A percentile compares a stretch with the other conserved stretches of the same genome.
Conservation (phyloP, 2,329 filamentous ascomycete genomes). For the Microsporum ferrugineum region DNA sequence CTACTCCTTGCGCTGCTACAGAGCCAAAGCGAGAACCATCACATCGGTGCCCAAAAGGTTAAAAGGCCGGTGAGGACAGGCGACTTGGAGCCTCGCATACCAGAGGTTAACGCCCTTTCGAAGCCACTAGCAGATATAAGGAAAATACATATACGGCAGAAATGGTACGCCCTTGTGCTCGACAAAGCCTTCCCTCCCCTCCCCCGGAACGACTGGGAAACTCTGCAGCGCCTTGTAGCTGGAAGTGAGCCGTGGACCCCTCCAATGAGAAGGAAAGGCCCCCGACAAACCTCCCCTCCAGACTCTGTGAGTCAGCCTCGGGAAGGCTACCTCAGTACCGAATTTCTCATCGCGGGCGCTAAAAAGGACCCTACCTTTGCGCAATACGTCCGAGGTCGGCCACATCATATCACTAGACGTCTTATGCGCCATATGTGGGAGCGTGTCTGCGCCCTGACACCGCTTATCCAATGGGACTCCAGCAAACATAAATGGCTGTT, state of each 20-base stretch:
- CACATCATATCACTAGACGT: conserved; percentile 30
- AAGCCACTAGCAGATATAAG: conserved; percentile 23
- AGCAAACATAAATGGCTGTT: conserved; percentile 19
- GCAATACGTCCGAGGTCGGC: conserved; percentile 26
- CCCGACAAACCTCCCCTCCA: neutral
- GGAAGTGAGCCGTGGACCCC: conserved; percentile 24
- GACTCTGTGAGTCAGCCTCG: neutral
- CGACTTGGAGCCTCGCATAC: conserved; percentile 21
- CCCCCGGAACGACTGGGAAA: conserved; percentile 26
- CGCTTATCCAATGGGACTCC: conserved; percentile 20
- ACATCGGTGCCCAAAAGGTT: conserved; percentile 19
- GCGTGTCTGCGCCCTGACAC: conserved; percentile 26
- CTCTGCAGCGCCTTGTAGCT: conserved; percentile 25
- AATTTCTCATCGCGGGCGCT: conserved; percentile 28
- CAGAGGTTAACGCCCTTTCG: conserved; percentile 28
- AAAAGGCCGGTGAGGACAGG: conserved; percentile 8
- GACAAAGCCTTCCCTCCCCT: conserved; percentile 29
- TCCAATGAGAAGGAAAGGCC: conserved; percentile 19
- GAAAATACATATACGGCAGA: conserved; percentile 24
- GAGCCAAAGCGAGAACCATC: conserved; percentile 10
- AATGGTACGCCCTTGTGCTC: conserved; percentile 28
- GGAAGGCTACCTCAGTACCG: conserved; percentile 15
- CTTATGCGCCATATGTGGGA: conserved; percentile 31
- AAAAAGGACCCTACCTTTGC: conserved; percentile 27
- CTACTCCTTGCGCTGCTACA: conserved; percentile 5